phyloP scores from a whole-genome alignment of 306 rosid genomes.

The Gleditsia sinensis region DNA sequence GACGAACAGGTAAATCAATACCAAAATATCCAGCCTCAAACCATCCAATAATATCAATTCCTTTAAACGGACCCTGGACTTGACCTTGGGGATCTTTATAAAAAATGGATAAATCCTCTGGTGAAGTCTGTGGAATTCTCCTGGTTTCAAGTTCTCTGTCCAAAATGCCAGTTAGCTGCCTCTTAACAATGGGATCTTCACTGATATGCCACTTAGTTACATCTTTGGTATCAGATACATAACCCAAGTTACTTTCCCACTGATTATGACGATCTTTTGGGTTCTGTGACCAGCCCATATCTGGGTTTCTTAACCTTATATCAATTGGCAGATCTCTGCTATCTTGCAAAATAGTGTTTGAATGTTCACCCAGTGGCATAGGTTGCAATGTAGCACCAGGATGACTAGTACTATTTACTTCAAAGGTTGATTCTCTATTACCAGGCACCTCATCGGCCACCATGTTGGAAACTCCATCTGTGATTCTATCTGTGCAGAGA shows the following conservation, averaged over 20 bases:
- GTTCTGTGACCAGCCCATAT: slow-evolving; percentile 55
- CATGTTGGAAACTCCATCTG: slow-evolving; percentile 52
- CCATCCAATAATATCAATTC: slow-evolving; percentile 90
- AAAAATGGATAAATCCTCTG: slow-evolving; percentile 73
- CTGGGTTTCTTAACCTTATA: slow-evolving; percentile 59
- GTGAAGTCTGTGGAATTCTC: slow-evolving; percentile 63
- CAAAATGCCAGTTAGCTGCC: slow-evolving; percentile 74
- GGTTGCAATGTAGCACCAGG: slow-evolving; percentile 49
- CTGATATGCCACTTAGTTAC: slow-evolving; percentile 57
- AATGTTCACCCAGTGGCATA: slow-evolving; percentile 46
- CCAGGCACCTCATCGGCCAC: slow-evolving; percentile 53
- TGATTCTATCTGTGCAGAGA: slow-evolving; percentile 60
- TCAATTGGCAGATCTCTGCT: slow-evolving; percentile 56
- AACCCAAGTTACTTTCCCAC: slow-evolving; percentile 50
- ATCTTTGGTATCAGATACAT: slow-evolving; percentile 58
- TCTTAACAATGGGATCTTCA: slow-evolving; percentile 58
- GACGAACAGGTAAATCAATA: slow-evolving; percentile 74
- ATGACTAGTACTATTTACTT: slow-evolving; percentile 48
- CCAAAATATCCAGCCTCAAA: slow-evolving; percentile 94
- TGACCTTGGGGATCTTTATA: slow-evolving; percentile 84
- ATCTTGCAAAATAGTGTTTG: slow-evolving; percentile 52
- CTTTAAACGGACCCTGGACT: slow-evolving; percentile 91
- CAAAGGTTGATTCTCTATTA: slow-evolving; percentile 51
- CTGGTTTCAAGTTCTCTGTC: slow-evolving; percentile 65
- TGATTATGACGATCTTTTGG: slow-evolving; percentile 61